Conservation (phyloP, 192 early-diverging fungal species). For the Neocallimastix lanati region DNA sequence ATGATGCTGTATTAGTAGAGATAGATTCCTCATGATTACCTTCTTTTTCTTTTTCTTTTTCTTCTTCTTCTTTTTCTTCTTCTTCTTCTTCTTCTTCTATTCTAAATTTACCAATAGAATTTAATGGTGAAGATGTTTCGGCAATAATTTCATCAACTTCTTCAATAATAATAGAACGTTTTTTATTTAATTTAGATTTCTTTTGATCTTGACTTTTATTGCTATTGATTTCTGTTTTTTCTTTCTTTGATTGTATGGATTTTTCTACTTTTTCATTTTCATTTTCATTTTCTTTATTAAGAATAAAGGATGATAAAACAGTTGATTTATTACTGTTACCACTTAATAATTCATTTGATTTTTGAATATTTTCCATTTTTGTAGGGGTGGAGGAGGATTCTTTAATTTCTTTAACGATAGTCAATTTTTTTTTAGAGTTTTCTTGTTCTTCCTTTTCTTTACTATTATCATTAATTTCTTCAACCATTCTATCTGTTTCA, state of each 20-base stretch:
- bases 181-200: background rate
- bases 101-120: background rate
- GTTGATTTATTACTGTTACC: background rate
- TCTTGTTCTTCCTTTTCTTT: no score
- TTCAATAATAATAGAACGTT: background rate
- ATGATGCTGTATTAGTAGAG: no score
- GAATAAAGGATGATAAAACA: background rate
- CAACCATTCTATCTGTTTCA: no score
- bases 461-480: background rate
- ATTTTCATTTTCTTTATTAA: background rate
- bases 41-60: no score
- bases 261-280: background rate
- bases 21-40: no score
- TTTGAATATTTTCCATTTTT: background rate
- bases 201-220: no score
- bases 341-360: background rate
- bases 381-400: no score
- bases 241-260: no score
- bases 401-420: no score
- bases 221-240: no score
- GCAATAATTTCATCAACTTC: background rate
- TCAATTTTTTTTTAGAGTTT: background rate
- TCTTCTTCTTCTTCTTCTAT: background rate
- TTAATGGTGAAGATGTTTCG: background rate
- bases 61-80: no score